Evolutionary conservation across 495 filamentous ascomycete species (phyloP), one percentile per base, ranked within the genome.

Genomic region (Cercophora scortea): DNA sequence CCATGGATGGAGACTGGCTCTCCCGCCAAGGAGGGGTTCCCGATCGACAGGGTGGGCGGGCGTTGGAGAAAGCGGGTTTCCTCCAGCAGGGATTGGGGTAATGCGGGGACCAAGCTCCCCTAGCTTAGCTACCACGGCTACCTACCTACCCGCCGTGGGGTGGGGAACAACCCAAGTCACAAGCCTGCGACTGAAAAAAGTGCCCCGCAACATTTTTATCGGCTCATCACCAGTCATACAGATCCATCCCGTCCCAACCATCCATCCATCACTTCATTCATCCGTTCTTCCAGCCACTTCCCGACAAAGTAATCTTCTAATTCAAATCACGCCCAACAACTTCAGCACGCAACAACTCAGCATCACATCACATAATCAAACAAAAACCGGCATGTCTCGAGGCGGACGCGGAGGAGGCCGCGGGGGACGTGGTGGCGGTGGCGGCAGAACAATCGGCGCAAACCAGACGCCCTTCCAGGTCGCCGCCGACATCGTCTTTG

Each of bases 391-490:
- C 10, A 66, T 66, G 65, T 66, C 63, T 32, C 63, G 67, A 50
- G 46, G 69, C 45, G 67, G 67, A 35, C 61, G 65, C 43, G 58
- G 67, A 36, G 69, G 67, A 33, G 56, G 60, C 16, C 57, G 65
- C 25, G 67, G 68, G 15, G 60, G 59, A 32, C 61, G 64, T 15
- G 68, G 72, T 25, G 62, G 69, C 15, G 57, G 69, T 8, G 68
- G 47, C 51, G 58, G 61, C 0, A 54, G 65, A 4, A 49, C 40
- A 15, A 49, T 68, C 41, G 56, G 55, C 6, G 47, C 51, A 17
- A 62, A 65, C 45, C 55, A 59, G 10, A 68, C 71, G 18, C 59
- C 68, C 2, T 70, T 64, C 63, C 49, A 56, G 8, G 60, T 63
- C 42, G 65, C 69, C 48, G 51, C 57, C 0, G 55, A 56, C 15